Evolutionary conservation across 495 filamentous ascomycete genomes (phyloP), one percentile per base, ranked within the genome.

Genomic region (Hypoxylon cercidicola): DNA sequence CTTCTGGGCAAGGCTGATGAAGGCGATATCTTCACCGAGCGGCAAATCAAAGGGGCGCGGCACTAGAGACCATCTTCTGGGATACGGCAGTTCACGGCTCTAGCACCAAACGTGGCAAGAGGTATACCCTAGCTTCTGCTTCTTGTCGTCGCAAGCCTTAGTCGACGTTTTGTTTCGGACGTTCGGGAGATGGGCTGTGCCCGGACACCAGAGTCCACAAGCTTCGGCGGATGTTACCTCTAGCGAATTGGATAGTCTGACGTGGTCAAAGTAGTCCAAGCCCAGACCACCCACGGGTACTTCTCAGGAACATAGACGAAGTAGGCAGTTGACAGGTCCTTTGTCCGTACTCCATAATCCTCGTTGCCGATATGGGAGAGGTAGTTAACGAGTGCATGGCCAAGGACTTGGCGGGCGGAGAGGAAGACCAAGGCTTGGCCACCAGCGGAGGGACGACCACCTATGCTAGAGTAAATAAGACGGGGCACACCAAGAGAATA

Each of bases 401-500:
- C 69, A 74, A 74, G 71, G 46, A 65, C 71, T 74, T 74, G 71
- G 71, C 71, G 71, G 71, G 69, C 71, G 71, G 71, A 74, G 69
- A 70, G 68, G 68, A 71, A 73, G 60, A 73, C 68, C 62, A 71
- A 73, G 68, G 71, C 69, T 72, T 74, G 69, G 71, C 69, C 57
- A 43, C 51, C 48, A 48, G 71, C 71, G 71, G 71, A 74, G 40
- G 8, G 54, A 58, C 39, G 23, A 55, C 39, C 5, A 35, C 47
- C 20, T 52, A 32, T 32, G 30, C 32, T 50, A 35, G 25, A 57
- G 47, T 39, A 48, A 59, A 55, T 53, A 62, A 46, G 55, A 37
- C 53, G 50, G 40, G 25, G 18, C 43, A 16, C 57, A 64, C 65
- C 60, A 55, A 64, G 60, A 60, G 43, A 56, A 9, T 65, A 54